Conservation (phyloP, 2,329 filamentous ascomycete species). For the Parascedosporium putredinis region DNA sequence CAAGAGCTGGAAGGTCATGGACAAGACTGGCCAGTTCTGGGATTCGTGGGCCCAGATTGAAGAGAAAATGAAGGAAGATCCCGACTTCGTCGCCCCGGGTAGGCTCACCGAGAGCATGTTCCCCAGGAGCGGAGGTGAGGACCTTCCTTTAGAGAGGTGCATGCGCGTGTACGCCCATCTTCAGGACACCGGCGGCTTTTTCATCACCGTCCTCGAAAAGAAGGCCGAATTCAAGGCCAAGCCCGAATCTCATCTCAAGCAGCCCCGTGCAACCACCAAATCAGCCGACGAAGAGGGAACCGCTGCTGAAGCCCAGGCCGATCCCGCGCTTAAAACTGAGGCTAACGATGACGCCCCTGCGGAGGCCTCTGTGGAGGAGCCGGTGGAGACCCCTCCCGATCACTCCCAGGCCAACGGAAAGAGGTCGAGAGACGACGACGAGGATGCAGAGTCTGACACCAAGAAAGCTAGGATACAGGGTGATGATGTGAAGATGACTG, state of each 20-base stretch:
- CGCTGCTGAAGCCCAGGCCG: not conserved
- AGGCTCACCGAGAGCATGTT: slow-evolving; percentile 79
- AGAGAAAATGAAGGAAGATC: slow-evolving; percentile 52
- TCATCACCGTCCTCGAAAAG: slow-evolving; percentile 93
- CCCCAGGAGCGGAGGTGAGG: slow-evolving; percentile 43
- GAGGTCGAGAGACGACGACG: not conserved
- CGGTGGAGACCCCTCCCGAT: not conserved
- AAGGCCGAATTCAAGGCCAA: slow-evolving; percentile 71
- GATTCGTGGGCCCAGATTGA: slow-evolving; percentile 74
- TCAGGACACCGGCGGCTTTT: slow-evolving; percentile 95
- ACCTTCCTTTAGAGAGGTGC: slow-evolving; percentile 76
- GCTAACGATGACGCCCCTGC: slow-evolving; percentile 10
- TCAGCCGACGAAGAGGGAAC: slow-evolving; percentile 12
- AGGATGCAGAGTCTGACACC: not conserved
- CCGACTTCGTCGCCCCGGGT: slow-evolving; percentile 43
- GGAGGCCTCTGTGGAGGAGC: slow-evolving; percentile 7
- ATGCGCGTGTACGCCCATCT: slow-evolving; percentile 91
- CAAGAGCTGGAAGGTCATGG: slow-evolving; percentile 81
- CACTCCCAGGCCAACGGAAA: slow-evolving; percentile 5
- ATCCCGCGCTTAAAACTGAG: slow-evolving; percentile 6
- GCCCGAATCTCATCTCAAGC: slow-evolving; percentile 51
- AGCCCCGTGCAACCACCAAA: slow-evolving; percentile 18
- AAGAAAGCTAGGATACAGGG: slow-evolving; percentile 7
- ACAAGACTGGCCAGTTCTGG: slow-evolving; percentile 72
- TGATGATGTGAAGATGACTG: slow-evolving; percentile 8